Evolutionary conservation across 2,329 filamentous ascomycete genomes (phyloP), one percentile per base, ranked within the genome.

Genomic region (Xylaria sp.): DNA sequence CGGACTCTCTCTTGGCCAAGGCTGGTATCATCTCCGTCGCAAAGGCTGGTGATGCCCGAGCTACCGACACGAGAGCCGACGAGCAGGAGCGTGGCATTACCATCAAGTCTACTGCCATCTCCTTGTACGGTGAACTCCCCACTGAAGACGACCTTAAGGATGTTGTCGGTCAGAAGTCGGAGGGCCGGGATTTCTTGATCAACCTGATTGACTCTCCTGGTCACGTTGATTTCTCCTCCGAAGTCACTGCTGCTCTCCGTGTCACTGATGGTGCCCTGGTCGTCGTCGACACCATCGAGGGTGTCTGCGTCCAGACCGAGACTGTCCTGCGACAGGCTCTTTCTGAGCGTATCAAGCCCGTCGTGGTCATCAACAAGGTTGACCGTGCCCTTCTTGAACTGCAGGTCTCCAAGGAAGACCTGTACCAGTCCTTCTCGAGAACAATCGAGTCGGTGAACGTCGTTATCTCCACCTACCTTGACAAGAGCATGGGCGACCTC

Each of bases 201-300:
- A 99, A 99, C 89, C 86, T 99, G 80, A 99, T 99, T 78, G 94
- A 99, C 81, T 99, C 94, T 57, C 94, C 94, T 62, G 94, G 94
- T 86, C 94, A 99, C 93, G 94, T 99, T 83, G 94, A 99, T 83
- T 99, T 99, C 89, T 99, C 94, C 39, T 99, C 94, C 66, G 94
- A 99, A 78, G 94, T 99, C 76, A 99, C 94, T 74, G 94, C 94
- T 76, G 94, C 94, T 76, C 93, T 99, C 74, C 94, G 94, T 91
- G 94, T 99, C 81, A 99, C 94, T 70, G 94, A 99, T 74, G 94
- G 94, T 91, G 94, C 94, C 72, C 91, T 99, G 68, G 94, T 99
- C 74, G 94, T 99, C 81, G 94, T 99, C 83, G 94, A 99, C 84
- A 97, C 92, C 79, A 90, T 99, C 69, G 94, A 97, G 81, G 94